phyloP scores from a whole-genome alignment of 1,284 basidiomycete genomes.

The Neolentinus lepideus region DNA sequence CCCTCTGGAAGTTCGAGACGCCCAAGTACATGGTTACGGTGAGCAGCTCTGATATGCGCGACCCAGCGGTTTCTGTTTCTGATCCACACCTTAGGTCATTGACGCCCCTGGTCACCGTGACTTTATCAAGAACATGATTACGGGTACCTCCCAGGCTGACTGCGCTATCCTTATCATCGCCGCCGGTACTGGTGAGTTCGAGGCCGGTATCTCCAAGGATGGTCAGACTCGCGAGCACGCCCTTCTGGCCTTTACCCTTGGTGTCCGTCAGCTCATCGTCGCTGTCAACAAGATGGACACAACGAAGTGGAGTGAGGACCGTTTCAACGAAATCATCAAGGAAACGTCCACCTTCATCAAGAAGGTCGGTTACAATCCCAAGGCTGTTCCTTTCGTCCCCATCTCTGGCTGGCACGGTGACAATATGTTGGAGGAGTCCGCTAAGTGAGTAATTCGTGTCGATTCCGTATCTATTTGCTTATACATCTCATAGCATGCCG shows the following conservation, averaged over 20 bases:
- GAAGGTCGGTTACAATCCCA: constrained; percentile 99
- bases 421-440: constrained; percentile 99
- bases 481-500: constrained; percentile 66
- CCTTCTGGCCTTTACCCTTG: constrained; percentile 98
- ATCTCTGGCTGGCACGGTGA: constrained; percentile 99
- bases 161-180: constrained; percentile 99
- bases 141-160: constrained; percentile 99
- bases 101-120: constrained; percentile 99
- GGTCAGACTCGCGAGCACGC: constrained; percentile 99
- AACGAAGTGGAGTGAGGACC: constrained; percentile 98
- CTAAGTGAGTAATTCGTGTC: constrained; percentile 54
- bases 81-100: constrained; percentile 61
- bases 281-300: constrained; percentile 99
- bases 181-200: constrained; percentile 99
- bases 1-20: constrained; percentile 99
- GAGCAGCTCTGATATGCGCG: constrained; percentile 21
- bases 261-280: constrained; percentile 99
- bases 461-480: constrained; percentile 9
- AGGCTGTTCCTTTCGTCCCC: constrained; percentile 96
- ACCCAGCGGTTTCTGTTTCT: neutral
- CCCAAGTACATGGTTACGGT: constrained; percentile 88
- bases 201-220: constrained; percentile 99
- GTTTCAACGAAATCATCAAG: constrained; percentile 99
- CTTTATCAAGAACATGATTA: constrained; percentile 99
- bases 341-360: constrained; percentile 99